A percentile compares a stretch with the other conserved stretches of the same genome.
Evolutionary conservation across 179 eudicot species (phyloP).

Genomic region (Actinidia arguta): DNA sequence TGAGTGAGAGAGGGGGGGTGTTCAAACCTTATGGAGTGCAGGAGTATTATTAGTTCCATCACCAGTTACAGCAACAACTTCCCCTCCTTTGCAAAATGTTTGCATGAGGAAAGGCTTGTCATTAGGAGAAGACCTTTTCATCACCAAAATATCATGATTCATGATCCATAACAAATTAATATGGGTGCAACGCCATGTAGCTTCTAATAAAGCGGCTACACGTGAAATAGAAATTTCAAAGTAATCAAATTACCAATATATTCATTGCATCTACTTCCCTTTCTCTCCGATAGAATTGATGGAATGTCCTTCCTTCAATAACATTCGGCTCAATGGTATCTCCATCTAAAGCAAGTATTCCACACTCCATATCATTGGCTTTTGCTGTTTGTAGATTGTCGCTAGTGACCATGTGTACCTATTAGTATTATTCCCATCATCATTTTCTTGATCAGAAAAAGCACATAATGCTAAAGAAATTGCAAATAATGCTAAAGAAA

Average conservation of each 20-base stretch:
- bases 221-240: not conserved
- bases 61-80: constrained; percentile 96
- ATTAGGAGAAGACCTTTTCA: constrained; percentile 98
- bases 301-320: constrained; percentile 70
- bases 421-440: constrained; percentile 19
- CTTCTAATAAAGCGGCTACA: too few species aligned
- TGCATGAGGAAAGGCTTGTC: constrained; percentile 92
- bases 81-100: constrained; percentile 79
- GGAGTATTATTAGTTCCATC: constrained; percentile 99
- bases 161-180: not conserved
- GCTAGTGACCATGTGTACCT: constrained; percentile 99
- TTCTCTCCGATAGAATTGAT: constrained; percentile 71
- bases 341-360: constrained; percentile 68
- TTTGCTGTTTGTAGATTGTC: constrained; percentile 94
- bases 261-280: constrained; percentile 62
- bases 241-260: constrained; percentile 53
- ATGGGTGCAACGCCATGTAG: not conserved
- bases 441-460: constrained; percentile 1
- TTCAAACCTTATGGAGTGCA: constrained; percentile 90
- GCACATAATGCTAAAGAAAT: too few species aligned
- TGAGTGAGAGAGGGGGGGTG: not conserved
- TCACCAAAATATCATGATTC: constrained; percentile 57
- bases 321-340: constrained; percentile 55
- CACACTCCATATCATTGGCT: constrained; percentile 93
- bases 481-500: too few species aligned